Conservation (phyloP, 345 rosid genomes). For the Psidium guajava region DNA sequence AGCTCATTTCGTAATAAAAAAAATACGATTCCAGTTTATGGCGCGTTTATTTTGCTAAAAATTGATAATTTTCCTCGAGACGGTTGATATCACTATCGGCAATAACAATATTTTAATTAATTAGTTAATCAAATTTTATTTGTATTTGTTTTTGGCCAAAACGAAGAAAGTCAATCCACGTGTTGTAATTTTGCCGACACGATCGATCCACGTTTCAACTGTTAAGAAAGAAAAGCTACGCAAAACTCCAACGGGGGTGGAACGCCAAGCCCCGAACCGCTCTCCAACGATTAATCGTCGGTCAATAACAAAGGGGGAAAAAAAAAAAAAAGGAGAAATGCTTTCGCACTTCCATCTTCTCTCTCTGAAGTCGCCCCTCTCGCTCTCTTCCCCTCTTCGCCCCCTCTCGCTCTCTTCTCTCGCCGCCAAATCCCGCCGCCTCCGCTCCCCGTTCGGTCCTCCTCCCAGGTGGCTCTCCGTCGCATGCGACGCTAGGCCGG, state of each 20-base stretch:
- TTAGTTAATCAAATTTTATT: neutral
- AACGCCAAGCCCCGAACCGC: neutral
- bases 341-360: neutral
- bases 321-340: neutral
- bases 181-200: neutral
- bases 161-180: neutral
- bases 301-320: neutral
- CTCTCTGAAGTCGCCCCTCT: conserved; percentile 5
- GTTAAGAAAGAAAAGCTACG: neutral
- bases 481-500: conserved; percentile 25
- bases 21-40: no score
- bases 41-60: no score
- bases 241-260: neutral
- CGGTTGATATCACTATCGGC: no score
- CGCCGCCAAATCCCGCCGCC: conserved; percentile 15
- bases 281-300: neutral
- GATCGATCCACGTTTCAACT: neutral
- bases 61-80: no score
- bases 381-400: conserved; percentile 17
- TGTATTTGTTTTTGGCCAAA: neutral
- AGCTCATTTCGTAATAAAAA: neutral
- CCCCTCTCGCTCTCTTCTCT: conserved; percentile 22
- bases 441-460: conserved; percentile 10
- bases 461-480: conserved; percentile 2
- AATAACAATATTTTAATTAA: neutral